These are phyloP conservation scores for Microcera coccophila DNA, from an alignment of 2,329 filamentous ascomycete genomes.

Conservation along the genomic window DNA sequence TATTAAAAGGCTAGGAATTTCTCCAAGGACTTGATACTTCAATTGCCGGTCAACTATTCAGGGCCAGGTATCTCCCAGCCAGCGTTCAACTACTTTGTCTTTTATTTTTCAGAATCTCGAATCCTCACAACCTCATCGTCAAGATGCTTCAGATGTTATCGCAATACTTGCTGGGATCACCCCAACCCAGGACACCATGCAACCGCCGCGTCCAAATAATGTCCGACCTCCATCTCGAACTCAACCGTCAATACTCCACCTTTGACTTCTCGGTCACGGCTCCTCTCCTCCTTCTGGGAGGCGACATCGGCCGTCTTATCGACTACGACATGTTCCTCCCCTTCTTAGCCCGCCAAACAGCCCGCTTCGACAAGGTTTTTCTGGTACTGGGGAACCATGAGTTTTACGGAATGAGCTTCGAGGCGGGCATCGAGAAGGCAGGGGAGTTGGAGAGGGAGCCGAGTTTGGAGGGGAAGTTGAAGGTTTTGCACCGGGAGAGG, in stretches of 20 bases:
- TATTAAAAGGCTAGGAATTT: no score
- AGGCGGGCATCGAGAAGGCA: conserved; percentile 36
- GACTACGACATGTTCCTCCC: conserved; percentile 43
- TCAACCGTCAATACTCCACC: conserved; percentile 39
- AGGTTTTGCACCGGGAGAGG: conserved; percentile 42
- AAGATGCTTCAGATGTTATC: conserved; percentile 16
- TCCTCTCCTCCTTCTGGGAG: conserved; percentile 44
- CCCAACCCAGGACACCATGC: conserved; percentile 15
- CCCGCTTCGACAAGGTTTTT: conserved; percentile 42
- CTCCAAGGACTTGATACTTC: conserved; percentile 14
- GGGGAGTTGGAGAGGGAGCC: conserved; percentile 37
- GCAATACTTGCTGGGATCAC: conserved; percentile 16
- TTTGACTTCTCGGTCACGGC: conserved; percentile 40
- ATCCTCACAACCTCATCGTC: conserved; percentile 5
- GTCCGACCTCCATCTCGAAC: conserved; percentile 50
- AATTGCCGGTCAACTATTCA: conserved; percentile 1
- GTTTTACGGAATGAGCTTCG: conserved; percentile 44
- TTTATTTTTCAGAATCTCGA: no score
- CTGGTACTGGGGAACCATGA: conserved; percentile 53
- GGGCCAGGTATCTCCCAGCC: no score
- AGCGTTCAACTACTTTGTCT: no score
- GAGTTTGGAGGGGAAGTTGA: conserved; percentile 34
- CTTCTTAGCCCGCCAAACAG: conserved; percentile 42
- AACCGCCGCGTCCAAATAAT: conserved; percentile 33
- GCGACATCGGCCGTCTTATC: conserved; percentile 48